phyloP scores from a whole-genome alignment of 2,329 filamentous ascomycete species.

The Trichoderma sp. region DNA sequence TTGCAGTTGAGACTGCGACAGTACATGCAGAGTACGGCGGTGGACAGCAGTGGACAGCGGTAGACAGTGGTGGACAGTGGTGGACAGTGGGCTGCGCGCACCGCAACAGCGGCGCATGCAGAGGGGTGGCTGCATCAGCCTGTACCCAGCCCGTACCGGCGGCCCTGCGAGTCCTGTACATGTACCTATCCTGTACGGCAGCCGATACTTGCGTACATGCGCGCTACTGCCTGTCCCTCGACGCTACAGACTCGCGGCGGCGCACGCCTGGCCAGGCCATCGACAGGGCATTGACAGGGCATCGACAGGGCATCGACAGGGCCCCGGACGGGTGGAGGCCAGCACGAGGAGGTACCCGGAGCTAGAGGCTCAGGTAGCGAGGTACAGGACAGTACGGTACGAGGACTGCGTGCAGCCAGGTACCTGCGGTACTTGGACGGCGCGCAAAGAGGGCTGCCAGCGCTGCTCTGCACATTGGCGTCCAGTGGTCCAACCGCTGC shows the following conservation, averaged over 20 bases:
- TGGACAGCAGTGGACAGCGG: too few relatives aligned
- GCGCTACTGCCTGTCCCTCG: background rate
- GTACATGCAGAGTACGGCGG: background rate
- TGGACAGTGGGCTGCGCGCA: too few relatives aligned
- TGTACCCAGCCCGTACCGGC: background rate
- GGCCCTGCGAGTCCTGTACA: background rate
- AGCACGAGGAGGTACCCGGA: constrained; percentile 18
- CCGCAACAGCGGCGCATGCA: too few relatives aligned
- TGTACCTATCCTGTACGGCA: background rate
- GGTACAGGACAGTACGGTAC: too few relatives aligned
- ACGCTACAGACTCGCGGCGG: constrained; percentile 5
- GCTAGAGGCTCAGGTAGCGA: constrained; percentile 9
- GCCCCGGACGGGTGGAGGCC: constrained; percentile 1
- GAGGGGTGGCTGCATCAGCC: background rate
- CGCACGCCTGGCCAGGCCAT: background rate
- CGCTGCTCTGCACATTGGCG: background rate
- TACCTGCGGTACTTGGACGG: background rate
- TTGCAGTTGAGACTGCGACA: background rate
- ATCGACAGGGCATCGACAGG: constrained; percentile 10
- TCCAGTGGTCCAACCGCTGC: background rate
- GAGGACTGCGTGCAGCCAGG: background rate
- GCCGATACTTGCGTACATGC: background rate
- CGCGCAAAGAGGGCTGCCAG: background rate
- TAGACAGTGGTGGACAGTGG: too few relatives aligned
- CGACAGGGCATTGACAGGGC: constrained; percentile 8